Base-by-base conservation (phyloP, 306 rosid genomes). In the Carpinus fangiana region DNA sequence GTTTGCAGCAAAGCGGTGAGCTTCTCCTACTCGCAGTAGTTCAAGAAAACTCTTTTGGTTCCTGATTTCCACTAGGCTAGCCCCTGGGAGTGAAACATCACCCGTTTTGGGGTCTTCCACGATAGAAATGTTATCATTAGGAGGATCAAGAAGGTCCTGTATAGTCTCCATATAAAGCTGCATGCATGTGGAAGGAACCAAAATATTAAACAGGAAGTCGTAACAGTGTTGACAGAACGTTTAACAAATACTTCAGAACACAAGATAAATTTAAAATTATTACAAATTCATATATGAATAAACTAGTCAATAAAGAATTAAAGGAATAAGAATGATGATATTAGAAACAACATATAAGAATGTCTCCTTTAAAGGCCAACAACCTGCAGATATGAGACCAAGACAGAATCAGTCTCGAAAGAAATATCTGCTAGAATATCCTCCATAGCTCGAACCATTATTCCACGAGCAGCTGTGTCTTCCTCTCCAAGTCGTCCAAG, bases 391-490 rank as follows among this genome's bases (percentile, higher is more conserved):
- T 93, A 96, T 51, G 97, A 93, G 82, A 93, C 99, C 14, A 90
- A 87, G 53, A 96, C 81, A 46, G 97, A 89, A 87, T 96, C 96
- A 2, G 85, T 86, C 82, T 91, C 99, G 71, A 78, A 79, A 72
- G 91, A 93, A 74, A 91, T 90, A 84, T 85, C 91, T 50, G 97
- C 92, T 66, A 96, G 83, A 78, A 91, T 93, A 80, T 96, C 98
- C 82, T 96, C 98, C 99, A 96, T 91, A 62, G 99, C 97, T 20
- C 99, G 96, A 75, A 96, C 99, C 98, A 93, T 96, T 83, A 96
- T 96, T 82, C 99, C 99, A 81, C 99, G 98, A 56, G 93, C 98
- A 86, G 99, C 91, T 23, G 97, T 90, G 81, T 96, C 99, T 87
- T 96, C 99, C 86, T 93, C 97, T 80, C 99, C 99, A 77, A 96